Evolutionary conservation across 768 basidiomycete species (phyloP), one percentile per base, ranked within the genome.

Genomic region (Hypholoma fasciculare): DNA sequence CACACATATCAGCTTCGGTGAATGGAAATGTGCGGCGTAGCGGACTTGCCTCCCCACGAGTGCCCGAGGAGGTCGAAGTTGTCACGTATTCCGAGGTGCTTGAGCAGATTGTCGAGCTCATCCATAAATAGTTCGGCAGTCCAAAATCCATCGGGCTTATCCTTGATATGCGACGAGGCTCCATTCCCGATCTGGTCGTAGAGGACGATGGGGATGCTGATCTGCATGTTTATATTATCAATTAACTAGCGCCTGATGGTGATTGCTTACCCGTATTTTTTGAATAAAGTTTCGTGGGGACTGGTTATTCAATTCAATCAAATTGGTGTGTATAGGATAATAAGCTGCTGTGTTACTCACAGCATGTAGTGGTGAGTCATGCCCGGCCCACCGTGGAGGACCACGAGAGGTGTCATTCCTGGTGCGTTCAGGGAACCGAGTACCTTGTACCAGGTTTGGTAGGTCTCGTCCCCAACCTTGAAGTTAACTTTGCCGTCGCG

Each of bases 181-280:
- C 80, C 82, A 58, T 73, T 78, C 13, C 84, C 84, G 38, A 85
- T 56, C 60, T 86, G 85, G 63, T 84, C 82, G 65, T 85, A 85
- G 49, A 85, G 68, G 47, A 86, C 68, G 63, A 84, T 74, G 30
- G 82, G 80, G 43, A 75, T 76, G 54, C 59, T 51, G 57, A 70
- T 20, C 66, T 67, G 12, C 72, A 44, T 4, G 40, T 14, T 43
- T 16, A 19, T 1, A 16, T 43, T 43, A 43, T 11, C 13, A 7
- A 43, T 19, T 19, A 43, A 5, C 4, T 23, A 4, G 23, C 14
- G 14, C 7, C 14, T 7, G 6, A 43, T 16, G 40, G 40, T 16
- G 6, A 6, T 43, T 48, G 14, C 46, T 9, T 17, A 49, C 49
- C 13, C 27, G 17, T 26, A 4, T n/a, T 34, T 27, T 27, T 50